phyloP scores from a whole-genome alignment of 2,329 filamentous ascomycete species.

The Emergomyces pasteurianus region DNA sequence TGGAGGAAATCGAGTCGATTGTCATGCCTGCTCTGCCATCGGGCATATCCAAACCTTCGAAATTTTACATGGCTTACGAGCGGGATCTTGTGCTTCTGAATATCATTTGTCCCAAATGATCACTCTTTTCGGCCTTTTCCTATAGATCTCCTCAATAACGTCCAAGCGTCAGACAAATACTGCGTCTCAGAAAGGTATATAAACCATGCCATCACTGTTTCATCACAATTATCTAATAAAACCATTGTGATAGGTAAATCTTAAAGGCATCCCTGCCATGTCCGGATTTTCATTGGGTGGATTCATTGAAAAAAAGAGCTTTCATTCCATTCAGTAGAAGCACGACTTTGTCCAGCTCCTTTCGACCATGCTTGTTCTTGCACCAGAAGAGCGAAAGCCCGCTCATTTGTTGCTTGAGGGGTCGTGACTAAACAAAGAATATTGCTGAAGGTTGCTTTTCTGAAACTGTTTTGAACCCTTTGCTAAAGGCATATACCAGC shows the following conservation, averaged over 20 bases:
- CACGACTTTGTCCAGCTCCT: background rate
- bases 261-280: background rate
- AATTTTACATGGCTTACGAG: background rate
- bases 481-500: too few relatives aligned
- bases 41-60: background rate
- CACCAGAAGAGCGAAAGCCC: background rate
- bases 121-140: background rate
- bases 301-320: background rate
- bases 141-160: background rate
- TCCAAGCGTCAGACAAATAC: background rate
- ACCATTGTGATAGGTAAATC: background rate
- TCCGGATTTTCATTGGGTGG: background rate
- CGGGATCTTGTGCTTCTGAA: background rate
- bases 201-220: background rate
- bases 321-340: background rate
- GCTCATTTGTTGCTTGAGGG: background rate
- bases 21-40: background rate
- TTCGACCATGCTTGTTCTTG: background rate
- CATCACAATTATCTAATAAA: background rate
- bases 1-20: background rate
- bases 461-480: background rate
- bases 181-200: background rate
- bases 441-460: background rate
- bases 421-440: background rate
- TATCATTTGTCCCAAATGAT: background rate